Base-by-base conservation (phyloP, 805 yeast genomes). In the Candida patagonica region DNA sequence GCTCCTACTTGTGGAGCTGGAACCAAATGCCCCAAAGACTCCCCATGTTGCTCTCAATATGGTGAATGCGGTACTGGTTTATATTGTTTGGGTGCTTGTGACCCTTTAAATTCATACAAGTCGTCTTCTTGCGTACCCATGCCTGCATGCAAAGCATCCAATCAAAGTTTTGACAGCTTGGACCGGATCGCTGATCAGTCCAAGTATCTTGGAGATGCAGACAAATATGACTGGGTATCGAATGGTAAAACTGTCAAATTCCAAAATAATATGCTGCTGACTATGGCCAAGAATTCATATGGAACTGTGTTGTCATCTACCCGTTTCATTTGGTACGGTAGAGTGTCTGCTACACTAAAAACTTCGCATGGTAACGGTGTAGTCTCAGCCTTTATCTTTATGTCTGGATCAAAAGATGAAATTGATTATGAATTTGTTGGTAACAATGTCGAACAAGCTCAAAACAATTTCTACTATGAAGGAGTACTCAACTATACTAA, bases 391-490 rank as follows among this genome's bases (percentile, higher is more conserved):
- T 75, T 78, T 52, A 86, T 87, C 60, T 60, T 85, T 40, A 81
- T 76, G 62, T 82, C 94, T 3, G 84, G 83, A 54, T 83, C 80
- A 26, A 77, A 84, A 66, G 96, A 87, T 65, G 96, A 88, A 70
- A 71, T 87, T 52, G 96, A 88, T 72, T 78, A 63, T 55, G 96
- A 88, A 65, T 80, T 77, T 51, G 79, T 86, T 46, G 96, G 96
- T 44, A 71, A 73, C 52, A 75, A 81, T 52, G 63, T 83, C 51
- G 69, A 70, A 21, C 57, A 61, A 16, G 82, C 78, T 1, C 89
- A 88, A 67, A 67, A 87, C 21, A 88, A 88, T 62, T 87, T 58
- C 68, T 88, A 83, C 66, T 77, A 74, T 59, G 77, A 80, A 56
- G 96, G 89, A 59, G 61, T 65, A 21, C 66, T 79, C 53, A 74